Evolutionary conservation across 306 rosid species (phyloP).

Genomic region (Corylus americana): DNA sequence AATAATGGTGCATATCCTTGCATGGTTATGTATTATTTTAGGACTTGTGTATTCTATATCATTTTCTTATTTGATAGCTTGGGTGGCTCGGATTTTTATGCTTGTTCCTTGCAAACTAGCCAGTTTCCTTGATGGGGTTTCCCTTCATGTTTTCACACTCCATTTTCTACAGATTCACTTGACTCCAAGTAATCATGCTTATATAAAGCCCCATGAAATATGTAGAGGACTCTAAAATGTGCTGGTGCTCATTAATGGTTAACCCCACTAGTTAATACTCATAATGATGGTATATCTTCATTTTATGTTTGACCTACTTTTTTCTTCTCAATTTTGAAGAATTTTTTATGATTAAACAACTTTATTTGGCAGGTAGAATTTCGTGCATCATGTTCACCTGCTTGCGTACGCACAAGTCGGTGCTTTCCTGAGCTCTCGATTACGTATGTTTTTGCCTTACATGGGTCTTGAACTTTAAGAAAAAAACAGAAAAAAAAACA

Average conservation of each 20-base stretch:
- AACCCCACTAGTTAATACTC: neutral
- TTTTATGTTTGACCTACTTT: neutral
- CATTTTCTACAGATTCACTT: neutral
- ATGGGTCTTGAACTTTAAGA: conserved; percentile 8
- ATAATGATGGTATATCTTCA: neutral
- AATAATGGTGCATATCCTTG: neutral
- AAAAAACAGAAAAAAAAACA: neutral
- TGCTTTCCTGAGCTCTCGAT: conserved; percentile 84
- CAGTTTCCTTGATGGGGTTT: neutral
- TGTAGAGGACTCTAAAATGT: neutral
- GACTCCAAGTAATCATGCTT: neutral
- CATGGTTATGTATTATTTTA: neutral
- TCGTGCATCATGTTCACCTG: conserved; percentile 60
- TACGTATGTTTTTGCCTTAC: conserved; percentile 57
- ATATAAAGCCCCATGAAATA: neutral
- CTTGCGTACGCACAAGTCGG: conserved; percentile 72
- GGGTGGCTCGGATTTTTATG: neutral
- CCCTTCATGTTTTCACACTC: neutral
- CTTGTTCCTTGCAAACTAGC: neutral
- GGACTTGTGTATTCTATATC: neutral
- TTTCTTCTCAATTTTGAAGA: neutral
- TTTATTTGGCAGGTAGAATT: conserved; percentile 66
- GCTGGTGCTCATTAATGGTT: neutral
- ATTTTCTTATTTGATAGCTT: neutral
- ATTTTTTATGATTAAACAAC: conserved; percentile 7